Conservation (phyloP, 257 asterid genomes). For the Verbascum thapsus region DNA sequence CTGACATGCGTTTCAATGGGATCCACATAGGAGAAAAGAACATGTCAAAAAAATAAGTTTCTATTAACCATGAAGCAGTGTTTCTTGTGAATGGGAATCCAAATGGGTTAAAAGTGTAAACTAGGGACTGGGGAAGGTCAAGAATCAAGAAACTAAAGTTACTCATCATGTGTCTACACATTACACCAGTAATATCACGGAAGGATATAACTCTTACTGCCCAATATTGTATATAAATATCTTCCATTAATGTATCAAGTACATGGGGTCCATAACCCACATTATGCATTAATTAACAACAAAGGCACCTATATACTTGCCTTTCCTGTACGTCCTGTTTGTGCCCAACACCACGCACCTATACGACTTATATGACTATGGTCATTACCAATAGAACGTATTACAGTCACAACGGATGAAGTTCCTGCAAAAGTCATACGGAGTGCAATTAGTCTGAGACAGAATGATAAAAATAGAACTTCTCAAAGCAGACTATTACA, state of each 20-base stretch:
- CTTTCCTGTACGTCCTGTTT: conserved; percentile 88
- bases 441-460: conserved; percentile 19
- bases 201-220: background rate
- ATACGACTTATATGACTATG: conserved; percentile 78
- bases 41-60: background rate
- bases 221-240: conserved; percentile 5
- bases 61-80: conserved; percentile 3
- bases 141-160: conserved; percentile 12
- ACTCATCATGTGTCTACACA: conserved; percentile 13
- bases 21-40: background rate
- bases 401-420: conserved; percentile 83
- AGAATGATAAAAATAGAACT: conserved; percentile 9
- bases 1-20: background rate
- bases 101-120: background rate
- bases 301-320: conserved; percentile 50
- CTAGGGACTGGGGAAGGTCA: background rate
- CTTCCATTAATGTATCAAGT: conserved; percentile 7
- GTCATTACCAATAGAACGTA: conserved; percentile 85
- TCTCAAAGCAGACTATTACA: background rate
- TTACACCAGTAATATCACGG: background rate
- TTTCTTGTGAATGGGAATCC: background rate
- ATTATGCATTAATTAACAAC: conserved; percentile 11
- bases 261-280: background rate
- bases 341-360: conserved; percentile 93
- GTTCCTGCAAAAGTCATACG: conserved; percentile 59